Base-by-base conservation (phyloP, 495 filamentous ascomycete species). In the Aspergillus diversus region DNA sequence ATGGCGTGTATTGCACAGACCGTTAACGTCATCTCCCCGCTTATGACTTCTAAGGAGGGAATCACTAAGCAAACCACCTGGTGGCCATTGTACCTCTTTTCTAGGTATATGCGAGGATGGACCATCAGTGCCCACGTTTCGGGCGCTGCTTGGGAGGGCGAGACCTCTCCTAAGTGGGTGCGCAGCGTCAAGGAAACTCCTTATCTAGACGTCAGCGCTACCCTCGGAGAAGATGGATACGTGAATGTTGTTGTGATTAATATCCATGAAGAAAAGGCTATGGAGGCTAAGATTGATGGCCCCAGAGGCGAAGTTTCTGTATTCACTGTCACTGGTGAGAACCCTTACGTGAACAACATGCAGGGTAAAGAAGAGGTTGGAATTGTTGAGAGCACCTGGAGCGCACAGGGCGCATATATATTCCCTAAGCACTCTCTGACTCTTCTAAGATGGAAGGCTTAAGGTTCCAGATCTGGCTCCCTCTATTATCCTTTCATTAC, bases 1-100 rank as follows among this genome's bases (percentile, higher is more conserved):
- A 94, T 93, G 90, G 88, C 90, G 11, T 92, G 89, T 71, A 90
- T 93, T 59, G 90, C 90, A 9, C 90, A 93, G 76, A 86, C 77
- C 59, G 88, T 93, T 39, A 92, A 92, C 69, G 90, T 92, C 37
- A 92, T 92, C 66, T 85, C 84, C 33, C 90, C 89, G 2, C 79
- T 93, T 17, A 89, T 92, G 87, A 92, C 91, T 0, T 87, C 79
- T 1, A 70, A 78, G 37, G 68, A 77, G 12, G 88, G 89, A 5
- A 75, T 92, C 33, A 71, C 86, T 7, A 89, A 88, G 78, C 90
- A 93, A 77, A 85, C 87, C 1, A 92, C 87, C 9, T 92, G 88
- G 86, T 92, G 89, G 87, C 90, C 89, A 12, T 79, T 91, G 60
- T 81, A 85, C 63, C 77, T 92, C 17, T 92, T 90, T 66, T 85